phyloP scores from a whole-genome alignment of 805 yeast species.

The Spathaspora boniae region DNA sequence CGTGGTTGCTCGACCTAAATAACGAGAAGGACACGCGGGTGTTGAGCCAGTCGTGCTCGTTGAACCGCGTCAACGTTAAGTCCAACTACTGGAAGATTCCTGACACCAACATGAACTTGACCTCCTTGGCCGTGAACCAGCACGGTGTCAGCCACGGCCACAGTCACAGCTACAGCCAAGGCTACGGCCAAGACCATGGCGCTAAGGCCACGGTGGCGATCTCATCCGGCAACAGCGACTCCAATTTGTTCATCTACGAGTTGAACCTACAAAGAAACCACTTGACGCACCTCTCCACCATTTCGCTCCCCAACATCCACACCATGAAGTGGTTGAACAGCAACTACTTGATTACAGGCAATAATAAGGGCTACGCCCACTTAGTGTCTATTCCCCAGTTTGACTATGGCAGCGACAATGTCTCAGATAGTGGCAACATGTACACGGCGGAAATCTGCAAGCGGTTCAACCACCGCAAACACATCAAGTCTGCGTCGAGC shows the following conservation, averaged over 20 bases:
- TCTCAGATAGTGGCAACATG: slow-evolving; percentile 17
- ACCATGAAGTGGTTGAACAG: slow-evolving; percentile 49
- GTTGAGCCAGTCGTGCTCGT: slow-evolving; percentile 41
- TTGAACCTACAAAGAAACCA: slow-evolving; percentile 36
- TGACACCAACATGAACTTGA: slow-evolving; percentile 41
- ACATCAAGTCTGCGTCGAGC: slow-evolving; percentile 35
- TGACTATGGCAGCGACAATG: not conserved
- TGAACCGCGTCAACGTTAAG: slow-evolving; percentile 37
- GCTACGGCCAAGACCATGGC: too few species aligned
- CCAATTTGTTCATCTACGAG: slow-evolving; percentile 52
- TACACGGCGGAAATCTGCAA: slow-evolving; percentile 68
- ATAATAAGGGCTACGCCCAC: slow-evolving; percentile 71
- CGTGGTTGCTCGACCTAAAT: slow-evolving; percentile 30
- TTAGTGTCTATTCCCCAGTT: slow-evolving; percentile 61
- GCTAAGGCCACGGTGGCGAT: slow-evolving; percentile 50
- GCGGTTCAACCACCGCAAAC: slow-evolving; percentile 75
- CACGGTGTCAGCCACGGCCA: not conserved
- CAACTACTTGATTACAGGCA: slow-evolving; percentile 63
- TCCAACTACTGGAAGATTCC: slow-evolving; percentile 47
- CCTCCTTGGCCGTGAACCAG: slow-evolving; percentile 34
- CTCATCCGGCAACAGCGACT: slow-evolving; percentile 42
- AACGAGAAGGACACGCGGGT: slow-evolving; percentile 28
- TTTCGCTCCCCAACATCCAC: slow-evolving; percentile 53
- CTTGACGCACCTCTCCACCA: slow-evolving; percentile 57
- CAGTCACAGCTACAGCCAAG: too few species aligned